Base-by-base conservation (phyloP, 768 basidiomycete species). In the Podaxis pistillaris region DNA sequence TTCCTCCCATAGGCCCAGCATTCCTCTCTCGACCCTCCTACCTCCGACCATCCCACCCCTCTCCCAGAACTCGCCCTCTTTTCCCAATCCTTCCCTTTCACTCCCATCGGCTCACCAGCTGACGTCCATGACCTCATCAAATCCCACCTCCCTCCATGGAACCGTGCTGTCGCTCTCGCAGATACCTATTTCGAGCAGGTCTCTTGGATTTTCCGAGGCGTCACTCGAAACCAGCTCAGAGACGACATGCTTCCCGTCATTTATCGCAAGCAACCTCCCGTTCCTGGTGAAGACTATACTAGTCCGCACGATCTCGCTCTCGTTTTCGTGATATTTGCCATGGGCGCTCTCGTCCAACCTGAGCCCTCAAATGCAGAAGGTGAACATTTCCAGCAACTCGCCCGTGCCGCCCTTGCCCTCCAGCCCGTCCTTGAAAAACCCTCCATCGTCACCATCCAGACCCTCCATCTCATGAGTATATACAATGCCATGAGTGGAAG, bases 381-480 rank as follows among this genome's bases (percentile, higher is more conserved):
- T 13, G 87, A 88, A 63, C 88, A 88, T 63, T 89, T 79, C 58
- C 83, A 88, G 54, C 87, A 90, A 64, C 78, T 91, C 24, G 80
- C 87, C 0, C 76, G 83, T 15, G 87, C 86, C 0, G 86, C 89
- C 1, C 73, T 92, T n/a, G 79, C 83, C 50, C 74, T 90, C 12
- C 87, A 88, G 66, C 80, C 89, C 0, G 83, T 91, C 24, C 72
- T 91, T 46, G 89, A 90, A 73, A 87, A 88, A 66, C 90, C 90
- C 9, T 84, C 85, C 0, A 71, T 89, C 49, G 84, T 85, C 24
- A 90, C 90, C 24, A 86, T 91, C 33, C 90, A 91, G 72, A 75
- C 83, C 6, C 73, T 91, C 17, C 86, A 88, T 71, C 69, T 91
- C 65, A 78, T 87, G 74, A 87, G 88, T 68, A 81, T 88, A 8